phyloP scores from a whole-genome alignment of 192 early-diverging fungal genomes.

The Coemansia sp. region DNA sequence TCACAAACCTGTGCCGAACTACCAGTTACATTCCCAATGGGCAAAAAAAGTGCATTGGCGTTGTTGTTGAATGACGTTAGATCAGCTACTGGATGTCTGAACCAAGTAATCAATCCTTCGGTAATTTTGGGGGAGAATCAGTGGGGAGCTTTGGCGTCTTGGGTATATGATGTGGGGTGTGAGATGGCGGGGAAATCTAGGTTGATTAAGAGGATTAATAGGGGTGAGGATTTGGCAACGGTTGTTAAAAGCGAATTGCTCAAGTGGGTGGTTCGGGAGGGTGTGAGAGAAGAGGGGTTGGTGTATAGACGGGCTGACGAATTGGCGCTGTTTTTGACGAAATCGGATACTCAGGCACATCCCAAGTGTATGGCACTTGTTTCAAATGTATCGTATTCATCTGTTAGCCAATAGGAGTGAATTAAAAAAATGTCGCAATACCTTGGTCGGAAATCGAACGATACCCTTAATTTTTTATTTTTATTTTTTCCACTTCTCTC shows the following conservation, averaged over 20 bases:
- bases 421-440: conserved; percentile 11
- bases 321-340: conserved; percentile 14
- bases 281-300: not conserved
- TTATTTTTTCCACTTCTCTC: not conserved
- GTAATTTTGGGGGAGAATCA: conserved; percentile 17
- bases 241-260: conserved; percentile 19
- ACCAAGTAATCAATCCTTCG: not conserved
- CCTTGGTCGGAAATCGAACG: not conserved
- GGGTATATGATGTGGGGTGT: conserved; percentile 35
- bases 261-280: conserved; percentile 2
- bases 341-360: conserved; percentile 6
- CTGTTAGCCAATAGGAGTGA: not conserved
- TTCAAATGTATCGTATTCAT: conserved; percentile 1
- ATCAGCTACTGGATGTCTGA: conserved; percentile 12
- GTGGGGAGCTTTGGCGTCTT: conserved; percentile 42
- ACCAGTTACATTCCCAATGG: not conserved
- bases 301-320: conserved; percentile 15
- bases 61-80: conserved; percentile 21
- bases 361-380: not conserved
- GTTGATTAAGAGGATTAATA: conserved; percentile 16
- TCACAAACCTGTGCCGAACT: conserved; percentile 14
- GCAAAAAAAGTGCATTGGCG: not conserved
- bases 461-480: not conserved
- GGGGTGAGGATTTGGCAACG: conserved; percentile 9
- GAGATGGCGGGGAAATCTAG: conserved; percentile 10